Conservation (phyloP, 2,329 filamentous ascomycete genomes). For the Alternaria longipes region DNA sequence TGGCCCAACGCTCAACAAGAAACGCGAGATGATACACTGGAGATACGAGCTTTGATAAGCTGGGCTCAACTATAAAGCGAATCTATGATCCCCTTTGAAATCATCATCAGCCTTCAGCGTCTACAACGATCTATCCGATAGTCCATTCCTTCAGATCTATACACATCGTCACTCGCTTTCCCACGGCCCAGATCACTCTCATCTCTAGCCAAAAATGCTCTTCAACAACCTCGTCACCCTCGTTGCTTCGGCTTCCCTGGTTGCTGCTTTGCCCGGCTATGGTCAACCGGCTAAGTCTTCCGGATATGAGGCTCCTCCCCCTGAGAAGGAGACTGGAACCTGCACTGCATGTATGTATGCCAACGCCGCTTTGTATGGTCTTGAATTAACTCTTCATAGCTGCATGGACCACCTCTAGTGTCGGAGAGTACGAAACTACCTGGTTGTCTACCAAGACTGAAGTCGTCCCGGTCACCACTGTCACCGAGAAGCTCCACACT, state of each 20-base stretch:
- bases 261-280: constrained; percentile 24
- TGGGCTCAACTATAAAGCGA: constrained; percentile 23
- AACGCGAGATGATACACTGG: not conserved
- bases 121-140: constrained; percentile 11
- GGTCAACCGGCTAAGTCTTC: constrained; percentile 1
- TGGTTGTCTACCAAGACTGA: constrained; percentile 30
- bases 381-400: constrained; percentile 13
- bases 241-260: constrained; percentile 28
- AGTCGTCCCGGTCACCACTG: constrained; percentile 27
- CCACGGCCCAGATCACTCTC: not conserved
- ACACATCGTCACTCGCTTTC: not conserved
- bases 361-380: not conserved
- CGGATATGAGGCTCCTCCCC: constrained; percentile 1
- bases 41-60: not conserved
- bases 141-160: not conserved
- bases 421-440: constrained; percentile 17
- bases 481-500: constrained; percentile 18
- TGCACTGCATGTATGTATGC: constrained; percentile 28
- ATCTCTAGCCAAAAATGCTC: constrained; percentile 26
- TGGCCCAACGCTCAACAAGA: constrained; percentile 8
- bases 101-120: constrained; percentile 8
- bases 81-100: constrained; percentile 5
- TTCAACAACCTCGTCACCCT: constrained; percentile 26
- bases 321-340: constrained; percentile 15
- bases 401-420: constrained; percentile 25